Evolutionary conservation across 768 basidiomycete species (phyloP), one percentile per base, ranked within the genome.

Genomic region (Lepiota subincarnata): DNA sequence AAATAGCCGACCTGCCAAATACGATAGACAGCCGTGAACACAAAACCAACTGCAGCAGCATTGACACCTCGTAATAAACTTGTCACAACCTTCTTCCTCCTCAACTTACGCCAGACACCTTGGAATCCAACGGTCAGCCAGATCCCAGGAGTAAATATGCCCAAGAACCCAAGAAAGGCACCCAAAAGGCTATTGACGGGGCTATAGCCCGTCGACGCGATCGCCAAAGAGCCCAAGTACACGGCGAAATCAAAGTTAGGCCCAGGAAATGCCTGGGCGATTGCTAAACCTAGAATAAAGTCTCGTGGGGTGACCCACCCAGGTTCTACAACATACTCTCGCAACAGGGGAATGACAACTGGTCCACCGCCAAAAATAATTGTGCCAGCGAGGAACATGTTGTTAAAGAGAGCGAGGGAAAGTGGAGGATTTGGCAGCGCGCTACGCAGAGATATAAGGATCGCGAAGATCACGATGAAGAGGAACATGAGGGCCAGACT

Each of bases 191-290:
- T 63, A 14, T 61, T 62, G 1, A 63, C 50, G 8, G 52, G 52
- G 28, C 26, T 46, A 28, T 45, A 53, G 3, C 52, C 52, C 8
- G 43, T 46, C 7, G 44, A 53, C 20, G 52, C 43, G n/a, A 53
- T 44, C n/a, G 63, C 64, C 48, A 83, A 68, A 6, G 75, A 71
- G 22, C 80, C 81, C 24, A 83, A 71, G 60, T 77, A 81, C 18
- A 76, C 74, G 0, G 74, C 72, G 53, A 76, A 81, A 66, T 78
- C 77, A 65, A 83, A 83, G 62, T 80, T 80, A 19, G 81, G 81
- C 4, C 81, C 81, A 1, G 77, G 78, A 58, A 76, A 64, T 8
- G 73, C 75, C 60, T 74, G 77, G 44, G 76, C 69, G 43, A 79
- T 70, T 18, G 79, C 79, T 24, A 80, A 69, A 6, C 79, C 79